Conservation (phyloP, 2,329 filamentous ascomycete genomes). For the Fusarium odoratissimum region DNA sequence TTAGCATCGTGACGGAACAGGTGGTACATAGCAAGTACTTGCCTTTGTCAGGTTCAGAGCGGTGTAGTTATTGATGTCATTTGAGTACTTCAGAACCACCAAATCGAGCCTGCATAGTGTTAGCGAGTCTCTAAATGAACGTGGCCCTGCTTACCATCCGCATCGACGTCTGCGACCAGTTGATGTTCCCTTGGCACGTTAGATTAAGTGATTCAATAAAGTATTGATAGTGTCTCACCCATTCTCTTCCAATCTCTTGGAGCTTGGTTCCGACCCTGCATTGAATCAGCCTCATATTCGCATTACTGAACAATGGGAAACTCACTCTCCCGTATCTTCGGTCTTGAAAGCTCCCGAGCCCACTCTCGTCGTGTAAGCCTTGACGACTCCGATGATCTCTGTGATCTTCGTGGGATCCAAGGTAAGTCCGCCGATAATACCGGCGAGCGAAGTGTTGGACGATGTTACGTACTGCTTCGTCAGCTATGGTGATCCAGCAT, state of each 20-base stretch:
- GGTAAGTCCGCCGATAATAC: conserved; percentile 71
- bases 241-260: conserved; percentile 59
- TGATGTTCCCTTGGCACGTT: conserved; percentile 51
- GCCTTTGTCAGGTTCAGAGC: conserved; percentile 67
- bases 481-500: conserved; percentile 24
- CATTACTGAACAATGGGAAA: not conserved
- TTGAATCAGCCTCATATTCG: not conserved
- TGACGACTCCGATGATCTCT: conserved; percentile 73
- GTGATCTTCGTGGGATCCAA: conserved; percentile 70
- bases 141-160: conserved; percentile 54
- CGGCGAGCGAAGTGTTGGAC: conserved; percentile 63
- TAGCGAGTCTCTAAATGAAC: not conserved
- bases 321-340: conserved; percentile 61
- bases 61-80: conserved; percentile 73
- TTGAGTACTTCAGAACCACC: not conserved
- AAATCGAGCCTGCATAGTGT: not conserved
- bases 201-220: not conserved
- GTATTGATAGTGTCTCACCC: conserved; percentile 31
- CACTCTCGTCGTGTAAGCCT: conserved; percentile 75
- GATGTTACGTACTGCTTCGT: conserved; percentile 60
- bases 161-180: conserved; percentile 72
- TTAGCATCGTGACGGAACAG: conserved; percentile 1
- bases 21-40: not conserved
- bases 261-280: conserved; percentile 56
- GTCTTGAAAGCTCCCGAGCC: conserved; percentile 74